Base-by-base conservation (phyloP, 495 filamentous ascomycete genomes). In the Friedmanniomyces endolithicus region DNA sequence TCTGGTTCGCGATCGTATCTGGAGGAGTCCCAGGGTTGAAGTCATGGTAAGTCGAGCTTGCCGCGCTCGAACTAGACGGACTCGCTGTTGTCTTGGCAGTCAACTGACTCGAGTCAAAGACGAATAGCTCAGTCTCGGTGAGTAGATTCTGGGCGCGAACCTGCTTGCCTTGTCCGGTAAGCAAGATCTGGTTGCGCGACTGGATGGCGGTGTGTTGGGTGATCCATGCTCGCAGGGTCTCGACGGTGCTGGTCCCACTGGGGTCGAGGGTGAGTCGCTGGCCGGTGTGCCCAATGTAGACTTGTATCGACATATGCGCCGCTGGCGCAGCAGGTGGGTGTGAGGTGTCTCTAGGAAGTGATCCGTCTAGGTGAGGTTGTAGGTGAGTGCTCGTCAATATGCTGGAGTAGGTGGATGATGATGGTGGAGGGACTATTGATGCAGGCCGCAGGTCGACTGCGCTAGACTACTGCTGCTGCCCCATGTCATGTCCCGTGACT, bases 241-340 rank as follows among this genome's bases (percentile, higher is more conserved):
- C 88, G 57, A 89, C 79, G 19, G 84, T 84, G 65, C 72, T 58
- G 54, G 65, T 63, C 37, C 78, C 77, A 48, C 78, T 75, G 23
- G 78, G 77, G 69, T 94, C 86, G 58, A 84, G 74, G 62, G 78
- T 74, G 65, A 89, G 76, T 72, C 83, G 82, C 74, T 88, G 81
- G 74, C 89, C 89, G 63, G 84, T 85, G 74, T 92, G 88, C 74
- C 87, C 89, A 56, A 92, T 79, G 70, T 85, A 85, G 69, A 95
- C 80, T 69, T 87, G 78, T 67, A 87, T 73, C 71, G 83, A 82
- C 79, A 89, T 88, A 58, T 52, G 68, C 63, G 63, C 61, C 61
- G 56, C 56, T 24, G 52, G 1, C 12, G 24, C 47, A 50, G 47
- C 16, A 16, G 17, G 23, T 6, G 16, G 23, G 6, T 16, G 27